Base-by-base conservation (phyloP, 2,329 filamentous ascomycete species). In the Diaporthe capsici region DNA sequence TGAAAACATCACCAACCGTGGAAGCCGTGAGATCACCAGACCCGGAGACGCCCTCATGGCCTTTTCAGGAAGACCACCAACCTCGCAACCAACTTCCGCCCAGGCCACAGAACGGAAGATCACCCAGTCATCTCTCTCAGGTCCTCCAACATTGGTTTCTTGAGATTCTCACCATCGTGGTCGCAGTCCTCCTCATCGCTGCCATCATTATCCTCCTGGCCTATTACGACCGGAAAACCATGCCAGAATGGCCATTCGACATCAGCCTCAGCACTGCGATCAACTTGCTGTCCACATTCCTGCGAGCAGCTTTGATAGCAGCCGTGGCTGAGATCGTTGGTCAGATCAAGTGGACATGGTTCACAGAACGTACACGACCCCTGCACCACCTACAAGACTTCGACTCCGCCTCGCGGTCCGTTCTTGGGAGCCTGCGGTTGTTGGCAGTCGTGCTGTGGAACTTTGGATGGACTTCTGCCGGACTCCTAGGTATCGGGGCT, bases 331-430 rank as follows among this genome's bases (percentile, higher is more conserved):
- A 82, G 73, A 78, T 82, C 53, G 81, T 83, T 65, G 80, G 81
- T 42, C 82, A 84, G 74, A 76, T 79, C 65, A 83, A 83, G 51
- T 84, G 82, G 82, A 75, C 72, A 1, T 83, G 82, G 81, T 83
- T 83, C 67, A 76, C 80, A 20, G 76, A 80, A 49, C 77, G 77
- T 5, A 76, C 77, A 2, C 79, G 81, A 22, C 80, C 81, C 0
- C 74, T 84, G 9, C 77, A 78, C 58, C 78, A 83, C 42, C 77
- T 83, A 6, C 79, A 83, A 44, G 78, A 79, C 61, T 83, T 83
- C 31, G 82, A 83, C 58, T 76, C 77, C 4, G 82, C 82, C 2
- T 82, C 80, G n/a, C 79, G 82, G 6, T 79, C 80, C 15, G 68
- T 81, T 5, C 71, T 79, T 8, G 81, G 82, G 0, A 81, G 80